Evolutionary conservation across 2,329 filamentous ascomycete species (phyloP).

Genomic region (Camillea tinctor): DNA sequence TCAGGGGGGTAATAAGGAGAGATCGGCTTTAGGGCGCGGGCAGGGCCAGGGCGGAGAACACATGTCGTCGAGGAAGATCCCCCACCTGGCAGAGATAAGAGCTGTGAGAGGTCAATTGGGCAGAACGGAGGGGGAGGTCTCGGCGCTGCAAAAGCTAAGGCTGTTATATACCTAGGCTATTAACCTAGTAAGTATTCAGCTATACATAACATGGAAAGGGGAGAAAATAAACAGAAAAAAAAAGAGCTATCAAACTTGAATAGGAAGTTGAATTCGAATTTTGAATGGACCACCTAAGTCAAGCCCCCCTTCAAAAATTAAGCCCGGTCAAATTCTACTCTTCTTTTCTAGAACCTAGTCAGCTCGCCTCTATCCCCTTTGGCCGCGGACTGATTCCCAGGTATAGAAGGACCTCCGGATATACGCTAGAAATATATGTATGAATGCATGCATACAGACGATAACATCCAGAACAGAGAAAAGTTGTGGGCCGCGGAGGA

Average conservation of each 20-base stretch:
- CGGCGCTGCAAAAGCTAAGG: conserved; percentile 2
- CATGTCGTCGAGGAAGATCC: conserved; percentile 4
- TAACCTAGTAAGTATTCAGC: no score
- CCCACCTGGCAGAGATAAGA: conserved; percentile 25
- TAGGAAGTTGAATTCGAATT: background rate
- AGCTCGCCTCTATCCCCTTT: background rate
- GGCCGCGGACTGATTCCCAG: background rate
- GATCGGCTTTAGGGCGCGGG: background rate
- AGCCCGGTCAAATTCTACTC: background rate
- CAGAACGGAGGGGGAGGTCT: background rate
- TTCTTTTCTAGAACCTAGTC: background rate
- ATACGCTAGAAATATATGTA: background rate
- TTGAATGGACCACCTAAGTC: background rate
- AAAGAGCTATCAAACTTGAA: background rate
- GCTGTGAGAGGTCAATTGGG: conserved; percentile 26
- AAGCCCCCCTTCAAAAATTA: background rate
- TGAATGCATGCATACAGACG: background rate
- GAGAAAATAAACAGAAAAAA: background rate
- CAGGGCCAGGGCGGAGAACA: background rate
- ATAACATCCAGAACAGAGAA: background rate
- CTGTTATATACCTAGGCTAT: no score
- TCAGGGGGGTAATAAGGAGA: background rate
- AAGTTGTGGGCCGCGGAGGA: background rate
- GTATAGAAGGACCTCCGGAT: background rate
- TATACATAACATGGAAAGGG: background rate